These are phyloP conservation scores for Hyphopichia pseudoburtonii DNA, from an alignment of 1,139 yeast genomes.

Conservation along the genomic window DNA sequence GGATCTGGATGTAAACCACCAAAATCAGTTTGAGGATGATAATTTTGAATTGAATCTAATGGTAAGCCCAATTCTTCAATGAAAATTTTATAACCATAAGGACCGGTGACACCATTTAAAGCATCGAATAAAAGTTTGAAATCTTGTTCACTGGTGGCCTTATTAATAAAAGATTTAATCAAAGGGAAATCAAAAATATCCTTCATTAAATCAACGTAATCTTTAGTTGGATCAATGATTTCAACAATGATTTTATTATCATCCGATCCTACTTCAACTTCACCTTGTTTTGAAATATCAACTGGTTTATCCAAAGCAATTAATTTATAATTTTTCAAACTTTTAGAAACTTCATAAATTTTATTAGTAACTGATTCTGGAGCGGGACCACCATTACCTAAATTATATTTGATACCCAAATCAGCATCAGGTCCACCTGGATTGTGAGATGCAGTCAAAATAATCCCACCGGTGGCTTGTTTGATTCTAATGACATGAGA, in stretches of 20 bases:
- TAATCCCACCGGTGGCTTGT: conserved; percentile 89
- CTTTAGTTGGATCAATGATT: conserved; percentile 77
- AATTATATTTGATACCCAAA: conserved; percentile 92
- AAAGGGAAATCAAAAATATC: conserved; percentile 84
- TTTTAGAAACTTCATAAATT: conserved; percentile 70
- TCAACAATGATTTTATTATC: conserved; percentile 53
- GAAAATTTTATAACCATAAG: conserved; percentile 85
- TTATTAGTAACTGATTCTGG: conserved; percentile 91
- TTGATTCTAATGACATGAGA: conserved; percentile 83
- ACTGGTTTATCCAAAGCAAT: conserved; percentile 59
- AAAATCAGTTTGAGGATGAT: conserved; percentile 78
- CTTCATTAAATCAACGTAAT: conserved; percentile 76
- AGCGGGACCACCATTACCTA: conserved; percentile 98
- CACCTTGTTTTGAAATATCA: conserved; percentile 63
- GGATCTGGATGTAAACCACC: conserved; percentile 99
- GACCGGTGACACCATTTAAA: conserved; percentile 95
- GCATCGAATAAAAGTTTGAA: conserved; percentile 86
- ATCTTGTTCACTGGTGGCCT: conserved; percentile 42
- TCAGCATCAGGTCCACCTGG: conserved; percentile 98
- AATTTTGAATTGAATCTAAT: conserved; percentile 71
- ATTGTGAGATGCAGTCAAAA: conserved; percentile 94
- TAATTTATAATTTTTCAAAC: conserved; percentile 57
- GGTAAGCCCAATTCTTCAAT: conserved; percentile 83
- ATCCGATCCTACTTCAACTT: conserved; percentile 44
- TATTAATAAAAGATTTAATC: conserved; percentile 66